Evolutionary conservation across 2,329 filamentous ascomycete genomes (phyloP).

Genomic region (Blumeria hordei): DNA sequence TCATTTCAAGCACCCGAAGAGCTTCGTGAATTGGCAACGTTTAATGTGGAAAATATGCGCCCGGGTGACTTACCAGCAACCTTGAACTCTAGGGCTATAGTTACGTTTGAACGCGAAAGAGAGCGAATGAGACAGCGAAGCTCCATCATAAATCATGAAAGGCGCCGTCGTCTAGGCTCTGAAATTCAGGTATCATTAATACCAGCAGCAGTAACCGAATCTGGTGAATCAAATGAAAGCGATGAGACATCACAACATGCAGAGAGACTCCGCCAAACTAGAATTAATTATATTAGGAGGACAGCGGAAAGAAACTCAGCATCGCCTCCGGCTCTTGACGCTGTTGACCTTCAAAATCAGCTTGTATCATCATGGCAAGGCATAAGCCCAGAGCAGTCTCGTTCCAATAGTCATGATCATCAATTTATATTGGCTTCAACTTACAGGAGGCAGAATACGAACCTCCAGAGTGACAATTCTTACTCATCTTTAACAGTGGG

Average conservation of each 20-base stretch:
- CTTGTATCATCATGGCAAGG: slow-evolving; percentile 1
- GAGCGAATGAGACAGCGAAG: slow-evolving; percentile 8
- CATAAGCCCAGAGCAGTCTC: not conserved
- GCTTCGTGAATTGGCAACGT: not conserved
- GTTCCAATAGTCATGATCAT: not conserved
- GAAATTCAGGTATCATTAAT: slow-evolving; percentile 10
- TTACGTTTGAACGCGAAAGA: slow-evolving; percentile 5
- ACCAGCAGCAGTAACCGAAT: slow-evolving; percentile 12
- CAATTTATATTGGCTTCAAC: not conserved
- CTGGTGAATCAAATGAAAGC: slow-evolving; percentile 8
- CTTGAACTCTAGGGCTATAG: not conserved
- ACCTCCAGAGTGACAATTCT: not conserved
- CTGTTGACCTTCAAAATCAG: slow-evolving; percentile 3
- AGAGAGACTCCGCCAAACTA: slow-evolving; percentile 5
- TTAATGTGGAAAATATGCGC: not conserved
- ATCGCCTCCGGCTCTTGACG: slow-evolving; percentile 10
- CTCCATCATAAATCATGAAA: slow-evolving; percentile 6
- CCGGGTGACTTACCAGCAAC: not conserved
- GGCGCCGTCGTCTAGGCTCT: slow-evolving; percentile 4
- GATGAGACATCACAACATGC: slow-evolving; percentile 7
- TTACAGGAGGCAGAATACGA: not conserved
- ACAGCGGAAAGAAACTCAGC: slow-evolving; percentile 7
- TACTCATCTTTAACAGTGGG: not conserved
- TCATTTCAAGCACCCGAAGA: not conserved
- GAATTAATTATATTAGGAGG: slow-evolving; percentile 7